Percentiles rank a stretch among this genome's conserved stretches.
Evolutionary conservation across 768 basidiomycete genomes (phyloP).

Genomic region (Hydnomerulius pinastri): DNA sequence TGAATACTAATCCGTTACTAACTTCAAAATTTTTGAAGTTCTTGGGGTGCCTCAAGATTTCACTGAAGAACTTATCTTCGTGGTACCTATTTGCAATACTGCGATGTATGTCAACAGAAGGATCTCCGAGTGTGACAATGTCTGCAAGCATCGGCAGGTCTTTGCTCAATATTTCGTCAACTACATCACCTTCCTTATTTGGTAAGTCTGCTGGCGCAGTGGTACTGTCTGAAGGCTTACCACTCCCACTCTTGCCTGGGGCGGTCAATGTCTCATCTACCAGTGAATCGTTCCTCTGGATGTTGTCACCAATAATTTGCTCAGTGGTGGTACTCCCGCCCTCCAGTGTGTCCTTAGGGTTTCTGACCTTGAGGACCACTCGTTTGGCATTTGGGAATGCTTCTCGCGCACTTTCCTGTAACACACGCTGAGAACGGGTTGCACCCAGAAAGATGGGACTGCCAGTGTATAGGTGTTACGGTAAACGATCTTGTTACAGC

Average conservation of each 20-base stretch:
- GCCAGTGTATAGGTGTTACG: constrained; percentile 11
- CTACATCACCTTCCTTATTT: too few relatives aligned
- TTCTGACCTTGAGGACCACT: neutral
- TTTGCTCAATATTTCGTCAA: neutral
- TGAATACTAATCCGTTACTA: constrained; percentile 8
- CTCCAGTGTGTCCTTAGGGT: constrained; percentile 1
- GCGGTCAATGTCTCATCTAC: too few relatives aligned
- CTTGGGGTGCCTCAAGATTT: constrained; percentile 19
- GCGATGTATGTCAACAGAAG: constrained; percentile 8
- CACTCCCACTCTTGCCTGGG: too few relatives aligned
- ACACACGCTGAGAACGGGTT: neutral
- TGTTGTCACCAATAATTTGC: too few relatives aligned
- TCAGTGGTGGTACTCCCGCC: neutral
- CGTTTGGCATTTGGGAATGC: neutral
- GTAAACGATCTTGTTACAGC: too few relatives aligned
- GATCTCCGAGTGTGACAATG: constrained; percentile 11
- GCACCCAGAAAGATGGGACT: constrained; percentile 9
- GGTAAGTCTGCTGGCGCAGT: too few relatives aligned
- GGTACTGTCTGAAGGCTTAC: too few relatives aligned
- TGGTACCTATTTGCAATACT: constrained; percentile 15
- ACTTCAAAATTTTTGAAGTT: constrained; percentile 22
- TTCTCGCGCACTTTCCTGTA: neutral
- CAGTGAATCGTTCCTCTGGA: too few relatives aligned
- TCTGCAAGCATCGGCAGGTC: neutral
- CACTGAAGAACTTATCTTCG: constrained; percentile 27